These are phyloP conservation scores for Salvia miltiorrhiza DNA, from an alignment of 257 asterid species.

Conservation along the genomic window DNA sequence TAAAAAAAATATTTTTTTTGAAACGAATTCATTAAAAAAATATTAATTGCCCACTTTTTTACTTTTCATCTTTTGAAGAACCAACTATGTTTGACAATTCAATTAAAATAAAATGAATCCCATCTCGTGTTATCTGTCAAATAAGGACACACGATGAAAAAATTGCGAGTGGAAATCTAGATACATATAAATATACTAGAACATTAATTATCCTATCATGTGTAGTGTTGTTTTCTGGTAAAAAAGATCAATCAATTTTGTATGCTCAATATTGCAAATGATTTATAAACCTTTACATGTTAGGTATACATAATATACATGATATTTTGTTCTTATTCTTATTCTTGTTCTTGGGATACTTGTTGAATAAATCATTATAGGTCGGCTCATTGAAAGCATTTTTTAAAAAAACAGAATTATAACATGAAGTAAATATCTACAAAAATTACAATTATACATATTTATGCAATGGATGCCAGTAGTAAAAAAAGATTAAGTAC, in stretches of 20 bases:
- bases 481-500: too few relatives aligned
- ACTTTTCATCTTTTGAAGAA: constrained; percentile 17
- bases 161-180: not conserved
- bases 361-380: not conserved
- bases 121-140: constrained; percentile 8
- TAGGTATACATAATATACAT: not conserved
- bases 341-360: not conserved
- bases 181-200: not conserved
- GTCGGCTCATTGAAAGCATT: too few relatives aligned
- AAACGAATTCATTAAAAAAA: too few relatives aligned
- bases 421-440: too few relatives aligned
- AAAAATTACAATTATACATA: too few relatives aligned
- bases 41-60: not conserved
- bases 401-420: too few relatives aligned
- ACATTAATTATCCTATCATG: not conserved
- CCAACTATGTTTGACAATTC: constrained; percentile 11
- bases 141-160: not conserved
- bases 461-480: too few relatives aligned
- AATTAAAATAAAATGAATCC: not conserved
- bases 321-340: not conserved
- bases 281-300: not conserved
- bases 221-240: not conserved
- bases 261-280: not conserved
- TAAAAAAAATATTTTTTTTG: not conserved
- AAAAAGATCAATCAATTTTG: not conserved